Base-by-base conservation (phyloP, 768 basidiomycete genomes). In the Lanmaoa pseudosensibilis region DNA sequence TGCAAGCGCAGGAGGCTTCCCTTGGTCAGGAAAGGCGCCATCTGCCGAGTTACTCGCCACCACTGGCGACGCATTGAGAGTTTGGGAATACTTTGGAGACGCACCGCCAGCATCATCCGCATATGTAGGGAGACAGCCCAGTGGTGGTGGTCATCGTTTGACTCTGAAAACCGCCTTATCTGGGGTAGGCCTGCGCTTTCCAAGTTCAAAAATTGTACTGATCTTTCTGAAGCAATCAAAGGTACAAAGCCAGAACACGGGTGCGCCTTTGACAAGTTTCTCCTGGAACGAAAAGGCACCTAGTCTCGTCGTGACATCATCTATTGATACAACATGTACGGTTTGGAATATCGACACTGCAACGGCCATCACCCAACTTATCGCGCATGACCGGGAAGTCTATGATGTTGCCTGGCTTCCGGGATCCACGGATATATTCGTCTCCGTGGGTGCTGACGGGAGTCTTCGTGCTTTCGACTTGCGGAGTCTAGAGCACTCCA, bases 391-490 rank as follows among this genome's bases (percentile, higher is more conserved):
- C 78, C 85, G 92, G 46, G 90, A 95, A 75, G 94, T 94, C 15
- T 96, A 95, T 75, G 94, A 98, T 69, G 94, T 97, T 40, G 94
- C 94, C n/a, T 99, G 97, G 96, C 82, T 98, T 13, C 97, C 97
- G 6, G 84, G 87, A 25, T 95, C 93, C 10, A 93, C 92, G 13
- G 94, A 98, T 69, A 93, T 98, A 61, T 99, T 99, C 70, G 94
- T 98, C 37, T 97, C 94, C 6, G 97, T 98, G 25, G 97, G 97
- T 23, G 96, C 96, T 32, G 97, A 99, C 68, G 97, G 97, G 12
- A 93, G 90, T 61, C 77, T 98, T 49, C 90, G 97, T 50, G 95
- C 96, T 13, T 99, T 98, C 72, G 97, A 99, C 73, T 79, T 99
- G 54, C 87, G 97, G 47, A 92, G 91, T 63, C 81, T 99, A 44